Percentiles rank a stretch among this genome's conserved stretches.
Conservation (phyloP, 169 alveolate species). For the Neospora caninum region DNA sequence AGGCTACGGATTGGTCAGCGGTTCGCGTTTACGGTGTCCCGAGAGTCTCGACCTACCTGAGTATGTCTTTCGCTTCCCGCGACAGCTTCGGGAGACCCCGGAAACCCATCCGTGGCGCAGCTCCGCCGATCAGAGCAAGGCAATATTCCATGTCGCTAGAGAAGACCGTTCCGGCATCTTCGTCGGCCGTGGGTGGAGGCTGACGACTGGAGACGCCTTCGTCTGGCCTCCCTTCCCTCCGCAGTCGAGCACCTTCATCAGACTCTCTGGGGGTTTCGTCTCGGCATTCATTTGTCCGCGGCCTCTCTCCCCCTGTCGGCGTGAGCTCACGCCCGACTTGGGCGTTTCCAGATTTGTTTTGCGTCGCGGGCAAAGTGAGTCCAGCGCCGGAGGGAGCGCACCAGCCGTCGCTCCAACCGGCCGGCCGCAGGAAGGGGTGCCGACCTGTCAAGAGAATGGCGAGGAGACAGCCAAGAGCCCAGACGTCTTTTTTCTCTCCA, state of each 20-base stretch:
- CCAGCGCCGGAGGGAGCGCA: neutral
- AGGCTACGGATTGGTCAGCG: no score
- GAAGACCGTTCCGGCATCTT: neutral
- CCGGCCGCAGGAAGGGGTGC: neutral
- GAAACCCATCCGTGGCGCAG: neutral
- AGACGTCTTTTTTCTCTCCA: constrained; percentile 35
- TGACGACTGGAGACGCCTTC: neutral
- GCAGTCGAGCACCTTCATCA: neutral
- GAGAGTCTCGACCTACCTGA: neutral
- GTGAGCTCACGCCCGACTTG: neutral
- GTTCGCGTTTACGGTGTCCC: no score
- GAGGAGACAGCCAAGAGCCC: constrained; percentile 34
- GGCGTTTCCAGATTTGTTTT: neutral
- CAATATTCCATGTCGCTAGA: constrained; percentile 7
- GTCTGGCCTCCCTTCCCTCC: neutral
- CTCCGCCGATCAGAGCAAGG: neutral
- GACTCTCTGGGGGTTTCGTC: no score
- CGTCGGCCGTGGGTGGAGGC: no score
- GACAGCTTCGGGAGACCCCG: neutral
- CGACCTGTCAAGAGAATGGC: neutral
- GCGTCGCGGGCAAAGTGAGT: neutral
- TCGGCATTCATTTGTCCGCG: no score
- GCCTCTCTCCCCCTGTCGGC: no score
- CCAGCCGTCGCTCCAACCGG: neutral
- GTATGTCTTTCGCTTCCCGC: neutral